Evolutionary conservation across 1,284 basidiomycete genomes (phyloP).

Genomic region (Rhodotorula sp.): DNA sequence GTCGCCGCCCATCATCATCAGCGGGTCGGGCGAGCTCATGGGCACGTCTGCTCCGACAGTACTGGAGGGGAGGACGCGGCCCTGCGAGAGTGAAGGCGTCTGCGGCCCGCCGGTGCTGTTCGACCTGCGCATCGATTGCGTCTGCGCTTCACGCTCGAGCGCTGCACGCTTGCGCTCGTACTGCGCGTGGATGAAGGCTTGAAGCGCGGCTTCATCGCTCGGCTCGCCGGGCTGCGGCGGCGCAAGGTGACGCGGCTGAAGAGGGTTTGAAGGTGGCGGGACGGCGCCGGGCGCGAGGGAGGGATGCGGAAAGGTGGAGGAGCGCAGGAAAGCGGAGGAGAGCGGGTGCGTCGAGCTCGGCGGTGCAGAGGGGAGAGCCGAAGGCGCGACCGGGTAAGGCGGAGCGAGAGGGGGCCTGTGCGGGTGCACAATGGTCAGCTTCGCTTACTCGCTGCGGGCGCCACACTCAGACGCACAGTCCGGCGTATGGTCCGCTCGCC

Average conservation of each 20-base stretch:
- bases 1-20: slow-evolving; percentile 5
- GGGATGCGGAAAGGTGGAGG: slow-evolving; percentile 14
- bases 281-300: background rate
- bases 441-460: background rate
- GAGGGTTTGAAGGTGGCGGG: background rate
- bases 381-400: background rate
- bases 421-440: no score
- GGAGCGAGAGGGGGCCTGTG: slow-evolving; percentile 8
- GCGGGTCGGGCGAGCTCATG: slow-evolving; percentile 33
- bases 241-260: background rate
- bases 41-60: background rate
- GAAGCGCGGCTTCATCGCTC: background rate
- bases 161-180: background rate
- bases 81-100: slow-evolving; percentile 15
- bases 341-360: background rate
- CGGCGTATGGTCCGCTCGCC: background rate
- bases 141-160: background rate
- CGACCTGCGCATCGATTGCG: slow-evolving; percentile 1
- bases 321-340: slow-evolving; percentile 16
- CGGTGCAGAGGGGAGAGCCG: background rate
- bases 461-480: slow-evolving; percentile 1
- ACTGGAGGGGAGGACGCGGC: background rate
- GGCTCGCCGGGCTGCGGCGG: background rate
- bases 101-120: background rate
- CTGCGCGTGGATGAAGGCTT: slow-evolving; percentile 11